Conservation (phyloP, 139 green algal species). For the Mesotaenium endlicherianum region DNA sequence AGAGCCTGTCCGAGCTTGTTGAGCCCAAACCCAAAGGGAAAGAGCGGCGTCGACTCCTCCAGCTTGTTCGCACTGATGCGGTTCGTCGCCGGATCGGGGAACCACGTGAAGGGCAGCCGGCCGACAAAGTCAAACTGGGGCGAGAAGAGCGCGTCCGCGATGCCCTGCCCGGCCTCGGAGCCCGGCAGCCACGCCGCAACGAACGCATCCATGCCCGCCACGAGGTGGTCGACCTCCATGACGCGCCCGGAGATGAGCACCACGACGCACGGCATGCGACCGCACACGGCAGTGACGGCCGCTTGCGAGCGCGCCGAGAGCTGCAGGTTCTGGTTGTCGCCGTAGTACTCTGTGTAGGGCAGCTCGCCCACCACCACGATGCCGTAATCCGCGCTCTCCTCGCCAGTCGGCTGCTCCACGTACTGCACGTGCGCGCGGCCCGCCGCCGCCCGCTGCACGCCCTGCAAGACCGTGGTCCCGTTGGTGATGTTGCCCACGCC, state of each 20-base stretch:
- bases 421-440: neutral
- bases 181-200: conserved; percentile 21
- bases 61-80: neutral
- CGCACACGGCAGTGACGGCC: neutral
- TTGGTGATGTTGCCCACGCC: conserved; percentile 8
- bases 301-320: neutral
- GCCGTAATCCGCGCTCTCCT: conserved; percentile 19
- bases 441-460: neutral
- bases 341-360: conserved; percentile 26
- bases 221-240: neutral
- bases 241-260: conserved; percentile 21
- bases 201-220: conserved; percentile 14
- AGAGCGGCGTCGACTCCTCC: neutral
- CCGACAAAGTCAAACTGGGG: neutral
- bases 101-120: conserved; percentile 8
- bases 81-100: neutral
- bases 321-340: conserved; percentile 20
- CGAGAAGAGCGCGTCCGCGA: conserved; percentile 12
- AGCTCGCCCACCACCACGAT: conserved; percentile 30
- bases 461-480: conserved; percentile 8
- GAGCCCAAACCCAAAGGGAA: conserved; percentile 29
- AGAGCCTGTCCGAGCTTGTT: no score
- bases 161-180: neutral
- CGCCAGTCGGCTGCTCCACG: neutral
- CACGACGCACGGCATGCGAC: conserved; percentile 24